phyloP scores from a whole-genome alignment of 73 alveolate genomes.

The Paramecium caudatum region DNA sequence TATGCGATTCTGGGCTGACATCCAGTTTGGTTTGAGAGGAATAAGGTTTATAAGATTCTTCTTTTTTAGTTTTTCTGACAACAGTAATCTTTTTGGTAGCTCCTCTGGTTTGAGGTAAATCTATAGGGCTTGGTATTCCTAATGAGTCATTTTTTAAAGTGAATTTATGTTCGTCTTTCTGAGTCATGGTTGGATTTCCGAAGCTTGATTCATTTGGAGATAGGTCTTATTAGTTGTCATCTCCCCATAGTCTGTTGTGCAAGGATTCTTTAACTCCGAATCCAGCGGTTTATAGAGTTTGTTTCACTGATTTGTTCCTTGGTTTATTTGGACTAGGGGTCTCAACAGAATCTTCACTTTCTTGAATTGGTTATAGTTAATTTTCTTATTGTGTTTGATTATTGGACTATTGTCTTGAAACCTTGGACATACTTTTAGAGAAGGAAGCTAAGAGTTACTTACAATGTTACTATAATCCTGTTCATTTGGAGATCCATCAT shows the following conservation, averaged over 20 bases:
- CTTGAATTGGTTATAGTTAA: constrained; percentile 26
- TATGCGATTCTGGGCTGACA: neutral
- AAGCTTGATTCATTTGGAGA: neutral
- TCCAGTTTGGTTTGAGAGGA: constrained; percentile 38
- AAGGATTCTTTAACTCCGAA: constrained; percentile 56
- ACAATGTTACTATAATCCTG: neutral
- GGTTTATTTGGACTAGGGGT: constrained; percentile 2
- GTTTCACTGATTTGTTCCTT: neutral
- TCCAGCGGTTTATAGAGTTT: constrained; percentile 56
- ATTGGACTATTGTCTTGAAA: constrained; percentile 25
- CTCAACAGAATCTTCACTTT: constrained; percentile 33
- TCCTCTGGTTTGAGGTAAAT: neutral
- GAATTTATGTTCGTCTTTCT: constrained; percentile 4
- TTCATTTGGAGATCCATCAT: constrained; percentile 33
- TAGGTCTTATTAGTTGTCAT: no score
- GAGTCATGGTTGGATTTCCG: neutral
- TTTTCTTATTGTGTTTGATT: neutral
- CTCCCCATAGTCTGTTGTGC: neutral
- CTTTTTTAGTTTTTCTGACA: constrained; percentile 10
- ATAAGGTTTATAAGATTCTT: constrained; percentile 29
- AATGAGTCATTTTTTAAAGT: neutral
- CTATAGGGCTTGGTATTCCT: neutral
- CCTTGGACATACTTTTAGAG: constrained; percentile 32
- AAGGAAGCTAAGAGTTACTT: neutral
- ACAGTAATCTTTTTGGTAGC: neutral